These are phyloP conservation scores for Neospermospora avenae DNA, from an alignment of 2,329 filamentous ascomycete genomes.

Conservation along the genomic window DNA sequence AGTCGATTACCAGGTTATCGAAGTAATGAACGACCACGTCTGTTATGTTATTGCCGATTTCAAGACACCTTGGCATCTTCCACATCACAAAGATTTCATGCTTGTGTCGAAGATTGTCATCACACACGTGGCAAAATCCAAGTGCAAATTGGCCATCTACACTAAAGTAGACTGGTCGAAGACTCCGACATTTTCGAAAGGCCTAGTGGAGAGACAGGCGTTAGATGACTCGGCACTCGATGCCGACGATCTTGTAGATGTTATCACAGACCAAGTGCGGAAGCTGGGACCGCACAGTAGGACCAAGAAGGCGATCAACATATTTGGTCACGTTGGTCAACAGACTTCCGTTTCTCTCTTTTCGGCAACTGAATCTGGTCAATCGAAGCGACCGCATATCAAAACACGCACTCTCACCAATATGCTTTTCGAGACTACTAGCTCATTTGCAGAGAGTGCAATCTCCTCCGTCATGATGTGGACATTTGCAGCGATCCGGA, in stretches of 20 bases:
- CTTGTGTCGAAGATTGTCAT: conserved; percentile 90
- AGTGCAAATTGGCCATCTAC: conserved; percentile 86
- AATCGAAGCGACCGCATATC: conserved; percentile 54
- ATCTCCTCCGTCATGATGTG: conserved; percentile 75
- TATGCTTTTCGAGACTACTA: conserved; percentile 68
- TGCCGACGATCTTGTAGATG: conserved; percentile 70
- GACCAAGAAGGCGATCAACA: conserved; percentile 73
- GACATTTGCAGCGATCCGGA: conserved; percentile 63
- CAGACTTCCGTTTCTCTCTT: conserved; percentile 63
- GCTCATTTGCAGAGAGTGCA: conserved; percentile 72
- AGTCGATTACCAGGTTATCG: conserved; percentile 81
- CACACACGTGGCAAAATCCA: conserved; percentile 87
- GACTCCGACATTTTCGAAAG: conserved; percentile 56
- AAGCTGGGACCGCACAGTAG: conserved; percentile 70
- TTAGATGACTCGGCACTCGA: conserved; percentile 71
- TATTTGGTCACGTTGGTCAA: conserved; percentile 73
- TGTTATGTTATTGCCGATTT: conserved; percentile 62
- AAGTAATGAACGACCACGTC: conserved; percentile 73
- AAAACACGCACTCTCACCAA: conserved; percentile 59
- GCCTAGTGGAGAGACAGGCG: conserved; percentile 65
- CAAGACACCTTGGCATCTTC: conserved; percentile 68
- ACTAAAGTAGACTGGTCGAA: conserved; percentile 84
- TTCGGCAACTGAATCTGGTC: conserved; percentile 43
- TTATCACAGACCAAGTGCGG: conserved; percentile 74
- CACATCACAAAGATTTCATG: conserved; percentile 73